Percentiles rank a stretch among this genome's conserved stretches.
These are phyloP conservation scores for Fusarium buxicola DNA, from an alignment of 2,329 filamentous ascomycete species.

Conservation along the genomic window DNA sequence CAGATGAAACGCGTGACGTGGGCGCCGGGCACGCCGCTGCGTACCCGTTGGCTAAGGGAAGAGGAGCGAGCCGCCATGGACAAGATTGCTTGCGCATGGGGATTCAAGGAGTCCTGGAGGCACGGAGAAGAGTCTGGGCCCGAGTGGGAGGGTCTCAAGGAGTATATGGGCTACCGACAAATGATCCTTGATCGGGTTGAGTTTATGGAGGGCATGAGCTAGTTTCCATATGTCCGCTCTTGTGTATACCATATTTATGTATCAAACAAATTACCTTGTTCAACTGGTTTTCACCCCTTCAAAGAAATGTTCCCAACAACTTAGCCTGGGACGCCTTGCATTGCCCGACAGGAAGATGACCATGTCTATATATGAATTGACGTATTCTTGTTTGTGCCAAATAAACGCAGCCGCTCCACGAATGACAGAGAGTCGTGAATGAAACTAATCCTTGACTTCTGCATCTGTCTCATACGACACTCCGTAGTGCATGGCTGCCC, in stretches of 20 bases:
- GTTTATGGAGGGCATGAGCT: constrained; percentile 88
- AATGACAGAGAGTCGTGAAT: not conserved
- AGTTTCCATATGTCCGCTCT: constrained; percentile 15
- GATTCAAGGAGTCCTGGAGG: constrained; percentile 83
- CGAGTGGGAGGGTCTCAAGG: constrained; percentile 87
- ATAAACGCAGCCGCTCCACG: not conserved
- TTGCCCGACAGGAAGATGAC: not conserved
- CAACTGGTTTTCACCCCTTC: not conserved
- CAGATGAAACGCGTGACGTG: constrained; percentile 96
- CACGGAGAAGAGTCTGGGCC: constrained; percentile 90
- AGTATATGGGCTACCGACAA: constrained; percentile 83
- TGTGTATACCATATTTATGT: constrained; percentile 38
- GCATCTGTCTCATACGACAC: constrained; percentile 48
- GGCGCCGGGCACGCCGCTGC: constrained; percentile 82
- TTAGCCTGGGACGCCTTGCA: not conserved
- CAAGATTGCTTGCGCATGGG: constrained; percentile 88
- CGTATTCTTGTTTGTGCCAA: too few species aligned
- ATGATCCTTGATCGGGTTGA: constrained; percentile 93
- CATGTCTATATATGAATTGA: not conserved
- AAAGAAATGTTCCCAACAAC: not conserved
- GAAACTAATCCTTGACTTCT: constrained; percentile 9
- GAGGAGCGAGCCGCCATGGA: constrained; percentile 91
- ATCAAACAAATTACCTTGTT: constrained; percentile 18
- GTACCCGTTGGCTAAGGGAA: constrained; percentile 87
- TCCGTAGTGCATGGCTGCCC: constrained; percentile 53